Percentiles rank a stretch among this genome's conserved stretches.
phyloP scores from a whole-genome alignment of 2,329 filamentous ascomycete species.

The Fonsecaea multimorphosa region DNA sequence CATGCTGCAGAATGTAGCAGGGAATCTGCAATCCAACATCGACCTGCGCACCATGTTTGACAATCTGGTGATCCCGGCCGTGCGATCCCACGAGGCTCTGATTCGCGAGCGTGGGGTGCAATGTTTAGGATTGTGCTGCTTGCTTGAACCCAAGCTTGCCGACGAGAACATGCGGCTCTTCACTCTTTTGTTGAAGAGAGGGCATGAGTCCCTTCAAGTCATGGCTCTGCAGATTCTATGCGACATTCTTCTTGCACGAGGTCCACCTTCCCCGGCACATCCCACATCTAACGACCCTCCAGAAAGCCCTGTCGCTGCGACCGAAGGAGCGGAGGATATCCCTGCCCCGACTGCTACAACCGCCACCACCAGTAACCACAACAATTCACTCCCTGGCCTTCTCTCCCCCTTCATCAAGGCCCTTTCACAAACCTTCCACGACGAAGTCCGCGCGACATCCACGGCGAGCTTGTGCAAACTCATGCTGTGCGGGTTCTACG shows the following conservation, averaged over 20 bases:
- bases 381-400: constrained; percentile 50
- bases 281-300: background rate
- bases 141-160: constrained; percentile 87
- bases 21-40: constrained; percentile 84
- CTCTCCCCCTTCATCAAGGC: constrained; percentile 69
- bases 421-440: constrained; percentile 63
- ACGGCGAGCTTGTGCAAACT: constrained; percentile 58
- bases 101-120: constrained; percentile 89
- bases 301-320: constrained; percentile 1
- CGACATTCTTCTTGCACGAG: constrained; percentile 86
- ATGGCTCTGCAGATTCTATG: constrained; percentile 90
- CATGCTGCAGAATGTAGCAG: constrained; percentile 92
- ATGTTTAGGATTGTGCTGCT: constrained; percentile 86
- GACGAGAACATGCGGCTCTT: constrained; percentile 92
- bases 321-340: constrained; percentile 2
- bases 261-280: constrained; percentile 55
- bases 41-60: constrained; percentile 98
- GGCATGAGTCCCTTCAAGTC: constrained; percentile 85
- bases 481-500: constrained; percentile 48
- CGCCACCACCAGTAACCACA: constrained; percentile 7
- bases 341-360: constrained; percentile 40
- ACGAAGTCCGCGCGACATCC: constrained; percentile 56
- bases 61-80: constrained; percentile 92
- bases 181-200: constrained; percentile 94
- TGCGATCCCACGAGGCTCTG: constrained; percentile 88